Conservation (phyloP, 176 grass and related monocot species). For the Ensete glaucum region DNA sequence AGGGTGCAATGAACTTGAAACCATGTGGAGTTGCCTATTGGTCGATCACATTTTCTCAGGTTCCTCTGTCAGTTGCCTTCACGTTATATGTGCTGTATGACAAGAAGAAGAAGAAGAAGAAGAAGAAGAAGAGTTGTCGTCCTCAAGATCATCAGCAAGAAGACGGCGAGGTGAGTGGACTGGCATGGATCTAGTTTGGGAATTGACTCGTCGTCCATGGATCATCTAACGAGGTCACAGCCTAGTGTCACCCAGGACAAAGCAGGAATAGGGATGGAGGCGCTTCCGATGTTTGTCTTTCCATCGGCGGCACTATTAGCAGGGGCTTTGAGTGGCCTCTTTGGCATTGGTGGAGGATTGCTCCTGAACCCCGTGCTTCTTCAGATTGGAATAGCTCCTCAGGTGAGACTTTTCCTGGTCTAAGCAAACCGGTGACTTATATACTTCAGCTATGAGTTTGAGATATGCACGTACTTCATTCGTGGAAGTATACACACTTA, state of each 20-base stretch:
- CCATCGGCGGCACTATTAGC: slow-evolving; percentile 50
- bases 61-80: neutral
- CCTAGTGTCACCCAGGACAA: too few relatives aligned
- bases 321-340: slow-evolving; percentile 68
- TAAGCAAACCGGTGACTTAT: too few relatives aligned
- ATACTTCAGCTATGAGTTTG: too few relatives aligned
- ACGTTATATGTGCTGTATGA: neutral
- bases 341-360: slow-evolving; percentile 71
- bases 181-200: too few relatives aligned
- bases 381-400: slow-evolving; percentile 60
- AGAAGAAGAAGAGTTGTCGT: neutral
- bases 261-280: neutral
- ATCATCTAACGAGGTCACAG: too few relatives aligned
- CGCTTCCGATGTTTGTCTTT: slow-evolving; percentile 33
- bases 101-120: neutral
- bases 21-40: slow-evolving; percentile 5
- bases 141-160: neutral
- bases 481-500: too few relatives aligned
- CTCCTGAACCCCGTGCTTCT: slow-evolving; percentile 77
- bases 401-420: slow-evolving; percentile 22
- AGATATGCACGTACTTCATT: too few relatives aligned
- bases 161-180: neutral
- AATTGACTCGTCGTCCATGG: too few relatives aligned
- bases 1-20: neutral
- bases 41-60: neutral